These are phyloP conservation scores for Phoma sp. DNA, from an alignment of 2,329 filamentous ascomycete genomes.

Conservation along the genomic window DNA sequence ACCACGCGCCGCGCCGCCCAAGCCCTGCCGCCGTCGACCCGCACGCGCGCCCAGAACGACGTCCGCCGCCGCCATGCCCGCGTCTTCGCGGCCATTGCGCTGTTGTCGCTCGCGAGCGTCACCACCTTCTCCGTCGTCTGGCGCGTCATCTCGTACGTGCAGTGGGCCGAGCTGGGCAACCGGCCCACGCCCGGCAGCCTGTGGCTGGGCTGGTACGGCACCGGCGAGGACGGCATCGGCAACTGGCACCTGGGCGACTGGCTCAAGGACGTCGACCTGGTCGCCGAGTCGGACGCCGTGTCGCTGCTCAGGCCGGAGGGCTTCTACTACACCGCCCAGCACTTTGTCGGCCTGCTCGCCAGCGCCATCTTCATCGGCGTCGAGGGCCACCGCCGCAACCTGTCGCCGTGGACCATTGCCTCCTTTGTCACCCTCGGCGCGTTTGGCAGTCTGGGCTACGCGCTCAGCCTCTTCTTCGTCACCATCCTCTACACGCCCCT, in stretches of 20 bases:
- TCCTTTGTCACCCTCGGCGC: constrained; percentile 67
- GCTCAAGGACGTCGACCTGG: constrained; percentile 62
- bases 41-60: constrained; percentile 43
- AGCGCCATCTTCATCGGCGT: constrained; percentile 66
- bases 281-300: constrained; percentile 62
- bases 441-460: constrained; percentile 66
- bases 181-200: constrained; percentile 52
- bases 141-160: constrained; percentile 57
- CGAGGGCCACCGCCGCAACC: constrained; percentile 65
- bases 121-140: constrained; percentile 55
- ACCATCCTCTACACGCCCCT: constrained; percentile 64
- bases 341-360: constrained; percentile 62
- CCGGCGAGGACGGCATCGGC: constrained; percentile 42
- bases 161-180: constrained; percentile 57
- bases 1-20: constrained; percentile 42
- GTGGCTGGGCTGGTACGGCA: constrained; percentile 50
- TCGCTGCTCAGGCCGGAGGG: constrained; percentile 62
- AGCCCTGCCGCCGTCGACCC: constrained; percentile 42
- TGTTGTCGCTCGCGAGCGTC: constrained; percentile 55
- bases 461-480: constrained; percentile 69
- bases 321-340: constrained; percentile 70
- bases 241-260: constrained; percentile 57
- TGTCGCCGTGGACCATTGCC: constrained; percentile 58
- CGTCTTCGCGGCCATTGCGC: constrained; percentile 55
- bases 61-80: constrained; percentile 41